A percentile compares a stretch with the other conserved stretches of the same genome.
Conservation (phyloP, 768 basidiomycete genomes). For the Auricularia cornea region DNA sequence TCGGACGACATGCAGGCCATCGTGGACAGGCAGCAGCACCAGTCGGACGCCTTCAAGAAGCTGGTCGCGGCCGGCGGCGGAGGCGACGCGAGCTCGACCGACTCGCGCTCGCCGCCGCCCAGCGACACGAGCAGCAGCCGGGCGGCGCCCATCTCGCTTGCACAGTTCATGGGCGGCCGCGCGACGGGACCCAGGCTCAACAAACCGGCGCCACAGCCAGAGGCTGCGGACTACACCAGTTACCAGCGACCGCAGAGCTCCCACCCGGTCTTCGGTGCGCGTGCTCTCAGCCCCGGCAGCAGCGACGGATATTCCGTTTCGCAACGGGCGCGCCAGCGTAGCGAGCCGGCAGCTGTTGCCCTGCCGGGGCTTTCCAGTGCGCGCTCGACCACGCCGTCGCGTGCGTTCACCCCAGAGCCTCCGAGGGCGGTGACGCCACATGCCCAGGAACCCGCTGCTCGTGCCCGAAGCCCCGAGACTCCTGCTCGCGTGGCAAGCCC, state of each 20-base stretch:
- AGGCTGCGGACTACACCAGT: constrained; percentile 54
- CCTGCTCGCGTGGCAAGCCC: neutral
- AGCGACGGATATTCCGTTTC: neutral
- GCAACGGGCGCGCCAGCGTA: neutral
- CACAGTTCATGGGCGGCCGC: constrained; percentile 73
- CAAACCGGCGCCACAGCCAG: constrained; percentile 61
- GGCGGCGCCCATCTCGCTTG: constrained; percentile 57
- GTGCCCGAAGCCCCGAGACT: neutral
- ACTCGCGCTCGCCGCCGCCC: neutral
- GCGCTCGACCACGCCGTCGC: neutral
- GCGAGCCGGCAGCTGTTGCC: constrained; percentile 50
- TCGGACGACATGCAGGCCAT: constrained; percentile 17
- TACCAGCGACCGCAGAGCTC: constrained; percentile 44
- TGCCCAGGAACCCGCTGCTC: neutral
- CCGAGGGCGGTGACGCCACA: neutral
- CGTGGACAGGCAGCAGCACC: constrained; percentile 33
- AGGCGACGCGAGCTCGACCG: neutral
- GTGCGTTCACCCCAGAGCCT: neutral
- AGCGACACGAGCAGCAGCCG: constrained; percentile 15
- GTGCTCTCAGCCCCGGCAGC: neutral
- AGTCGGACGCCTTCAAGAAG: constrained; percentile 39
- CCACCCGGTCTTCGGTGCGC: constrained; percentile 63
- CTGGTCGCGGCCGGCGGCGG: constrained; percentile 25
- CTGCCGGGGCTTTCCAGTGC: constrained; percentile 59
- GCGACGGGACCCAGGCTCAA: constrained; percentile 69